Evolutionary conservation across 164 flowering plant species (phyloP), one percentile per base, ranked within the genome.

Genomic region (Piper betle): DNA sequence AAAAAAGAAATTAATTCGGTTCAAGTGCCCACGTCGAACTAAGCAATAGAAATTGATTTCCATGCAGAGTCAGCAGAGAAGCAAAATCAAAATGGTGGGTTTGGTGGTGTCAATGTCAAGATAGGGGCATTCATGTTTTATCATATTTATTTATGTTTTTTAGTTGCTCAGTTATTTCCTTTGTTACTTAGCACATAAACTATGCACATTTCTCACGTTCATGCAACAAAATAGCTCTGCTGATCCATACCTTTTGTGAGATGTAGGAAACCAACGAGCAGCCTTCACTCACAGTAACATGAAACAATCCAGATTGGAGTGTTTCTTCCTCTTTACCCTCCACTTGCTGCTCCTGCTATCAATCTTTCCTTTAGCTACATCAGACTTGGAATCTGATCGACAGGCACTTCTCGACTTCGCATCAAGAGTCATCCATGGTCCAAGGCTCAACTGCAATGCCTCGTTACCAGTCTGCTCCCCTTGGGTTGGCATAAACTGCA

Each of bases 401-500:
- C 70, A 80, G 67, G 94, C 94, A 8, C 88, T 87, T 52, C 85
- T 87, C 37, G 61, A 73, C 62, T 87, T 87, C 66, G 70, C 83
- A 56, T 62, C 74, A 42, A 54, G 73, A 9, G 75, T 83, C 19
- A 86, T 78, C 42, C 94, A 87, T 66, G 74, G 74, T 58, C 73
- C 75, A 54, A 80, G 68, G 52, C 80, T 87, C 63, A 84, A 87
- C 72, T 87, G 94, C 90, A 71, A 64, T 63, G 17, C 60, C 25
- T 2, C 75, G 39, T 56, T 72, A 33, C 72, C 79, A 12, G 62
- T 87, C 46, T 87, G 94, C 76, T 62, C 69, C 6, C 70, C 88
- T 7, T 87, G 95, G 95, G 63, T 77, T 37, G 95, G 95, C 10
- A 62, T 87, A 46, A 74, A 69, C n/a, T 87, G 95, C 64, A 64